A percentile compares a stretch with the other conserved stretches of the same genome.
These are phyloP conservation scores for Podosphaera leucotricha DNA, from an alignment of 2,329 filamentous ascomycete species.

Conservation along the genomic window DNA sequence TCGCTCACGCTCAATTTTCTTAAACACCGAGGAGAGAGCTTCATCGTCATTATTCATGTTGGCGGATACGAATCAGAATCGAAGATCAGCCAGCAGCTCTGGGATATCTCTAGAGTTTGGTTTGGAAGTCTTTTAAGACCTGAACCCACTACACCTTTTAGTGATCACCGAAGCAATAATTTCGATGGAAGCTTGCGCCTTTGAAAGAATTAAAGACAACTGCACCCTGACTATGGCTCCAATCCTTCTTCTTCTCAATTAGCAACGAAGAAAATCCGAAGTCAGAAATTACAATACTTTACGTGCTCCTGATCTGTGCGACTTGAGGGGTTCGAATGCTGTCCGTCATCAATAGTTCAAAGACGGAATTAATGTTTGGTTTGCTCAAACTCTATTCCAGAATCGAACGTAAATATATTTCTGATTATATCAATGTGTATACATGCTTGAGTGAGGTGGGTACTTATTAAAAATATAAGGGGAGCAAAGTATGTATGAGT, in stretches of 20 bases:
- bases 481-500: background rate
- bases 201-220: background rate
- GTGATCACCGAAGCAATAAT: background rate
- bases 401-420: background rate
- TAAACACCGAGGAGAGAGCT: slow-evolving; percentile 56
- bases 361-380: no score
- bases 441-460: background rate
- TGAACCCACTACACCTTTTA: background rate
- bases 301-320: background rate
- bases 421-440: background rate
- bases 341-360: background rate
- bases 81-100: background rate
- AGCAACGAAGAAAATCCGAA: background rate
- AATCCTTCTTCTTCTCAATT: background rate
- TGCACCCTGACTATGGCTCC: background rate
- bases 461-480: background rate
- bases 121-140: background rate
- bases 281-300: background rate
- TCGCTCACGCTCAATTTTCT: slow-evolving; percentile 96
- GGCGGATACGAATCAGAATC: background rate
- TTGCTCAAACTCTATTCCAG: background rate
- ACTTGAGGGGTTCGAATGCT: background rate
- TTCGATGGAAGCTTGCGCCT: background rate
- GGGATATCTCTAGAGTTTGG: background rate
- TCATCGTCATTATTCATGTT: slow-evolving; percentile 38